These are phyloP conservation scores for Solanum tarijense DNA, from an alignment of 257 asterid genomes.

Conservation along the genomic window DNA sequence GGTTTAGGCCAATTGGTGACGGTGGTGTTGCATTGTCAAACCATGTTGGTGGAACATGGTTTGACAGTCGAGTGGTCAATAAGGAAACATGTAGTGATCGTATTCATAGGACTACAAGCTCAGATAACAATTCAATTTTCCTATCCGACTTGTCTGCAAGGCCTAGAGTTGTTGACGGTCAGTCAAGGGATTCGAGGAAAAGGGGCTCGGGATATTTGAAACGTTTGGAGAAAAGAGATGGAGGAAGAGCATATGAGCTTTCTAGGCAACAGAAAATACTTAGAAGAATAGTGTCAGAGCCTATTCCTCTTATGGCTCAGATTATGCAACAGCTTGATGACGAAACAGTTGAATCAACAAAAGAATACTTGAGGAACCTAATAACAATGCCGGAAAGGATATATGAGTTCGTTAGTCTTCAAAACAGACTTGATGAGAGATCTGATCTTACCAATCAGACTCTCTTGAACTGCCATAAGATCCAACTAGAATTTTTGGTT, in stretches of 20 bases:
- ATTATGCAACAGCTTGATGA: constrained; percentile 61
- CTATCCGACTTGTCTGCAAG: constrained; percentile 78
- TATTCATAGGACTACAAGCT: constrained; percentile 7
- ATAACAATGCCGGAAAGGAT: constrained; percentile 35
- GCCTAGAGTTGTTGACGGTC: constrained; percentile 31
- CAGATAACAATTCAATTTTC: constrained; percentile 30
- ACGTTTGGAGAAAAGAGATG: constrained; percentile 38
- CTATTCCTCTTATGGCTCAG: constrained; percentile 57
- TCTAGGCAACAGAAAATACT: constrained; percentile 54
- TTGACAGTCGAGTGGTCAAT: constrained; percentile 26
- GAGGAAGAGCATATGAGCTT: constrained; percentile 23
- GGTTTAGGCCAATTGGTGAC: constrained; percentile 85
- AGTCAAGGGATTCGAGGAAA: constrained; percentile 43
- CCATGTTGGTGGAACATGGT: constrained; percentile 37
- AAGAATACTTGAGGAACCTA: constrained; percentile 43
- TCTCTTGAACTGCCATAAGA: constrained; percentile 62
- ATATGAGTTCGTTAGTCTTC: constrained; percentile 47
- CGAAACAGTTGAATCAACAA: constrained; percentile 60
- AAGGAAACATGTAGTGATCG: constrained; percentile 49
- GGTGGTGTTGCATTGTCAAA: constrained; percentile 64
- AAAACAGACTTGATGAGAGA: constrained; percentile 60
- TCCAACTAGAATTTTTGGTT: constrained; percentile 62
- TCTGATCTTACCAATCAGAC: constrained; percentile 66
- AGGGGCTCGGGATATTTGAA: constrained; percentile 26
- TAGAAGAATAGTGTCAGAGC: constrained; percentile 59